Evolutionary conservation across 495 filamentous ascomycete species (phyloP).

Genomic region (Hypomontagnella submonticulosa): DNA sequence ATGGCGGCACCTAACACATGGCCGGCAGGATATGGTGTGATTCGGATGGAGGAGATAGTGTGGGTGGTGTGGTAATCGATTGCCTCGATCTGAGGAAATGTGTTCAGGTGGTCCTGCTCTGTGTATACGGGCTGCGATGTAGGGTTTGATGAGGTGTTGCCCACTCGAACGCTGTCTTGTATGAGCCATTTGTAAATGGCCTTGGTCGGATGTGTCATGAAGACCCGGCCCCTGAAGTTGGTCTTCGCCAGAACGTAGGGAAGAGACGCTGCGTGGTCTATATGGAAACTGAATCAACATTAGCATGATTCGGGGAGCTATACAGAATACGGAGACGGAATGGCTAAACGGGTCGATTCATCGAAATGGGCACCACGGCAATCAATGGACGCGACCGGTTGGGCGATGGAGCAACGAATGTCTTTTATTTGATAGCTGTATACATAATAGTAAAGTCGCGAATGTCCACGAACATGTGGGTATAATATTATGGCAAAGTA

Average conservation of each 20-base stretch:
- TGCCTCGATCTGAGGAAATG: constrained; percentile 92
- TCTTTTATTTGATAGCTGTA: constrained; percentile 49
- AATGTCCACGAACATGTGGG: constrained; percentile 13
- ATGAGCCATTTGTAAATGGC: constrained; percentile 99
- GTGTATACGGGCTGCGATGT: constrained; percentile 84
- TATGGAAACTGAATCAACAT: constrained; percentile 79
- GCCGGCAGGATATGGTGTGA: constrained; percentile 95
- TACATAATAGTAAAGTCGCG: constrained; percentile 40
- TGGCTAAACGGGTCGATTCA: constrained; percentile 14
- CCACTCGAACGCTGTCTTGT: constrained; percentile 92
- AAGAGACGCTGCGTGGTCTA: constrained; percentile 95
- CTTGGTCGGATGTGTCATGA: constrained; percentile 99
- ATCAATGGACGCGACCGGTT: constrained; percentile 38
- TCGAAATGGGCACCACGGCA: constrained; percentile 27
- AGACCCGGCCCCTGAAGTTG: constrained; percentile 94
- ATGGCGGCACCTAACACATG: constrained; percentile 98
- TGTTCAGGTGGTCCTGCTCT: constrained; percentile 91
- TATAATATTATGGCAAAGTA: constrained; percentile 6
- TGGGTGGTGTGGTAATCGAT: constrained; percentile 99
- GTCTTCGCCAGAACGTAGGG: constrained; percentile 98
- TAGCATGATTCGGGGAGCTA: constrained; percentile 41
- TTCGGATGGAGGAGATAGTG: constrained; percentile 93
- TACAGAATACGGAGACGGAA: constrained; percentile 20
- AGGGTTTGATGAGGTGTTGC: constrained; percentile 79
- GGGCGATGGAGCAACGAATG: constrained; percentile 40